A percentile compares a stretch with the other conserved stretches of the same genome.
Evolutionary conservation across 1,284 basidiomycete genomes (phyloP).

Genomic region (Earliella scabrosa): DNA sequence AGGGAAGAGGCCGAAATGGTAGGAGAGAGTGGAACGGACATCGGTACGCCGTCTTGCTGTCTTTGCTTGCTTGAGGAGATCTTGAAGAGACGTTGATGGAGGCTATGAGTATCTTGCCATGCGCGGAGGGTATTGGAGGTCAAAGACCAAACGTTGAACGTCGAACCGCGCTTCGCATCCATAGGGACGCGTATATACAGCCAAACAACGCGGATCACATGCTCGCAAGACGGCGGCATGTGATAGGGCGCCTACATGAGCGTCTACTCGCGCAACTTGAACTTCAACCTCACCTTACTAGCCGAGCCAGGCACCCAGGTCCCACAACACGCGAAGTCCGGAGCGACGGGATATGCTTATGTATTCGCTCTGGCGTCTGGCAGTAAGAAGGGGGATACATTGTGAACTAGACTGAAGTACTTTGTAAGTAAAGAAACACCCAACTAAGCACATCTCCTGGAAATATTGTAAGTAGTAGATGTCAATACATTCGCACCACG

Average conservation of each 20-base stretch:
- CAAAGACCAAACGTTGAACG: constrained; percentile 16
- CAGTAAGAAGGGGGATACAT: background rate
- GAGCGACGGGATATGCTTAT: no score
- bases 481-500: background rate
- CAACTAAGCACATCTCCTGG: no score
- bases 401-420: background rate
- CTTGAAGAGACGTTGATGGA: constrained; percentile 1
- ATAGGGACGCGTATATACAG: constrained; percentile 31
- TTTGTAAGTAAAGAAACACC: background rate
- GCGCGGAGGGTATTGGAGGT: constrained; percentile 4
- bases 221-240: constrained; percentile 6
- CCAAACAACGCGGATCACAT: constrained; percentile 35
- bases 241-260: background rate
- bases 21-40: constrained; percentile 18
- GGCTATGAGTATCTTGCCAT: constrained; percentile 18
- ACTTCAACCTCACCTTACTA: background rate
- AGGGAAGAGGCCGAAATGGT: constrained; percentile 23
- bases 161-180: constrained; percentile 21
- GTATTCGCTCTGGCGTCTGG: background rate
- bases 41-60: background rate
- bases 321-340: no score
- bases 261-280: background rate
- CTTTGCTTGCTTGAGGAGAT: background rate
- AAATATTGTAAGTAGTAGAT: no score
- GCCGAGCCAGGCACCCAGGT: background rate